phyloP scores from a whole-genome alignment of 345 rosid genomes.

The Orychophragmus violaceus region DNA sequence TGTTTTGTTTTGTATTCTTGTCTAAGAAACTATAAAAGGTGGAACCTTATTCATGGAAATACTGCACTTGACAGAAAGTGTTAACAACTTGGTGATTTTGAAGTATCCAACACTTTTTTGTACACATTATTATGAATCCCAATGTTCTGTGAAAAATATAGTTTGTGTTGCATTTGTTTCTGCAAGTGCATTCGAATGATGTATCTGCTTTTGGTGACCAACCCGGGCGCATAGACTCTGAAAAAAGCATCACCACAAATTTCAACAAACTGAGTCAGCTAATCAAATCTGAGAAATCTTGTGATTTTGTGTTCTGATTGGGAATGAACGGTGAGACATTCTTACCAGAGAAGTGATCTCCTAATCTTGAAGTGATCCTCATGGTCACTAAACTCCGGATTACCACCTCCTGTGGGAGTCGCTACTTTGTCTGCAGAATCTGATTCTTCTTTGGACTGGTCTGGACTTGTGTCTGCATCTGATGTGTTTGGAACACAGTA shows the following conservation, averaged over 20 bases:
- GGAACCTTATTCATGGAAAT: background rate
- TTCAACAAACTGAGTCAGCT: background rate
- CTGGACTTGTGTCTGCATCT: conserved; percentile 39
- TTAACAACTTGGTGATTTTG: background rate
- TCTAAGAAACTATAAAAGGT: no score
- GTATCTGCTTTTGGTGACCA: background rate
- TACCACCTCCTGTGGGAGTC: conserved; percentile 57
- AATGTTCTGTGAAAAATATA: background rate
- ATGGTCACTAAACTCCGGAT: conserved; percentile 44
- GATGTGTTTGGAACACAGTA: conserved; percentile 59
- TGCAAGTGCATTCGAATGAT: background rate
- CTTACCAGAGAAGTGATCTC: conserved; percentile 45
- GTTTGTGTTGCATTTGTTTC: conserved; percentile 10
- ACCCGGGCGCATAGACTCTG: conserved; percentile 8
- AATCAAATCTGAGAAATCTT: background rate
- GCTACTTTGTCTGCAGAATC: conserved; percentile 41
- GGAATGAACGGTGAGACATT: background rate
- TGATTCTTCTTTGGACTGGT: conserved; percentile 31
- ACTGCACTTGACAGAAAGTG: no score
- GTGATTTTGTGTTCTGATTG: background rate
- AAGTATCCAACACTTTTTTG: background rate
- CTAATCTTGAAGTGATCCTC: conserved; percentile 32
- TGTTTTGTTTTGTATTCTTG: no score
- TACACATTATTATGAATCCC: background rate
- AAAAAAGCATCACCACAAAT: background rate